A percentile compares a stretch with the other conserved stretches of the same genome.
These are phyloP conservation scores for Cladochytrium tenue DNA, from an alignment of 371 early-diverging fungal genomes.

Conservation along the genomic window DNA sequence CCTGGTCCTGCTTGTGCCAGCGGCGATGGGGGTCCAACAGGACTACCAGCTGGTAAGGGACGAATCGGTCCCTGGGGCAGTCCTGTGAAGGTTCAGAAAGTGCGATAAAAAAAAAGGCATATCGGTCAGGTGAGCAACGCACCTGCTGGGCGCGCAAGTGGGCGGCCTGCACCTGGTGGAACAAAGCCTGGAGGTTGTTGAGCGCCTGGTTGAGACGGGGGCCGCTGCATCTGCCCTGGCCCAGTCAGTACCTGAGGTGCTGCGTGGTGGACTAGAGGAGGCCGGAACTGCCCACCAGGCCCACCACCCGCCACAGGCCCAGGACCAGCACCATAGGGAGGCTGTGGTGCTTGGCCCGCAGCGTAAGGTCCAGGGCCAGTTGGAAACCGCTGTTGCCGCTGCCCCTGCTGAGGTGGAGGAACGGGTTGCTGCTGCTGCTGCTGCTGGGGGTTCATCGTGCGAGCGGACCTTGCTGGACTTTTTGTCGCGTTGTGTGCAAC, in stretches of 20 bases:
- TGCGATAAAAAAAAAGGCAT: too few relatives aligned
- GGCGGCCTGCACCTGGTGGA: not conserved
- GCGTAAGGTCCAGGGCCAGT: too few relatives aligned
- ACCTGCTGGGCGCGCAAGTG: not conserved
- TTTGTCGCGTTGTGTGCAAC: too few relatives aligned
- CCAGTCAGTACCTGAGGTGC: not conserved
- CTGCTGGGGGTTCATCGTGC: slow-evolving; percentile 3
- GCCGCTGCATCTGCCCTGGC: not conserved
- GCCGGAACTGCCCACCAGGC: not conserved
- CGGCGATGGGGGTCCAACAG: too few relatives aligned
- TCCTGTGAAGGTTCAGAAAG: not conserved
- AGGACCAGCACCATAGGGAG: slow-evolving; percentile 14
- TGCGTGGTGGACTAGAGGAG: not conserved
- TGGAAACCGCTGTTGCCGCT: too few relatives aligned
- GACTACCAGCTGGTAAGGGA: too few relatives aligned
- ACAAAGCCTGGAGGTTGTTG: not conserved
- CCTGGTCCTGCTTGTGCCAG: too few relatives aligned
- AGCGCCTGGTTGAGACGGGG: not conserved
- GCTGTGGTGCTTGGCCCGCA: too few relatives aligned
- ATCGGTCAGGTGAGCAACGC: too few relatives aligned
- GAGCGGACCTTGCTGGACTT: too few relatives aligned
- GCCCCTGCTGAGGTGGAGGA: slow-evolving; percentile 10
- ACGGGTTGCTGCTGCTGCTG: slow-evolving; percentile 6
- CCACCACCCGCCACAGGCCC: not conserved
- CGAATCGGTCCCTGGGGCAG: not conserved